Base-by-base conservation (phyloP, 2,329 filamentous ascomycete genomes). In the Aspergillus novofumigatus region DNA sequence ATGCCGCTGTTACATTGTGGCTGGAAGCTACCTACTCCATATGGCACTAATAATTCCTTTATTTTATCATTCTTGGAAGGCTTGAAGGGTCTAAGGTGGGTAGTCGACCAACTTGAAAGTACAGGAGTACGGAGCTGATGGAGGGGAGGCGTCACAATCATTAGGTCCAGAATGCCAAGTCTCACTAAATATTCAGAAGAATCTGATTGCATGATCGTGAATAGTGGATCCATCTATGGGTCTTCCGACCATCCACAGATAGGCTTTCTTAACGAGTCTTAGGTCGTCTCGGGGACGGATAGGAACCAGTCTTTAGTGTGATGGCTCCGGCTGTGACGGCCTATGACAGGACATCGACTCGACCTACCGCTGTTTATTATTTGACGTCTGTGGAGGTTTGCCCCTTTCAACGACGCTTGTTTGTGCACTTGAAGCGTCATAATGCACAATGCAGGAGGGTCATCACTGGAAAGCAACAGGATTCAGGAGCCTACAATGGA, bases 121-220 rank as follows among this genome's bases (percentile, higher is more conserved):
- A 44, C 20, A 17, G 41, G 41, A 44, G n/a, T 44, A 44, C 5
- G 8, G 3, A 49, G 48, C 28, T 26, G 26, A 42, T 58, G 56
- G 49, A 35, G 32, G 32, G 32, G 32, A 32, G 29, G 29, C 29
- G 14, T 17, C 32, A 35, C 32, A 35, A 35, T 35, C 32, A 60
- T 62, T 52, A 51, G 59, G 55, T 63, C 59, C 52, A 23, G 9
- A 50, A 51, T 41, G 62, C 62, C 62, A 65, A 64, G 63, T 28
- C 9, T 29, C 50, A 55, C 63, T 62, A 63, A 55, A 51, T 44
- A 32, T 49, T 58, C 55, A 54, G 54, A 51, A 32, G 45, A 49
- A 50, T 48, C 55, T 64, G 55, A 61, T 61, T 64, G 61, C 51
- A 54, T 49, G 54, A 51, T 52, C 29, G 48, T 21, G 44, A 21